These are phyloP conservation scores for Akanthomyces muscarius DNA, from an alignment of 2,329 filamentous ascomycete genomes.

Conservation along the genomic window DNA sequence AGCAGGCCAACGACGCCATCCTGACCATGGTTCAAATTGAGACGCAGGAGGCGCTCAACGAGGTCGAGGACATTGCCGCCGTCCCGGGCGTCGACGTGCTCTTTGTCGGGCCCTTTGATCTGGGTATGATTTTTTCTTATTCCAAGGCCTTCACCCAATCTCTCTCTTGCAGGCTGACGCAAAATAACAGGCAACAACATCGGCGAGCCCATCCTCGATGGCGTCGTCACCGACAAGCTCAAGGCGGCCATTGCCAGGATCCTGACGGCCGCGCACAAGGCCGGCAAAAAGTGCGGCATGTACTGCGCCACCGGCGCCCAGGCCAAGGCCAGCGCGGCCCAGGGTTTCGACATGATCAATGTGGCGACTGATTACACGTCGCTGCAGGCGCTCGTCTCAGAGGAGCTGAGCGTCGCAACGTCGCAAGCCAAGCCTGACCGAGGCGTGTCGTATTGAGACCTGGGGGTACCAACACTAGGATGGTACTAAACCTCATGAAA, in stretches of 20 bases:
- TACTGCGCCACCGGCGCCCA: slow-evolving; percentile 55
- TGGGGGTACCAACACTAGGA: too few relatives aligned
- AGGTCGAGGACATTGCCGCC: slow-evolving; percentile 58
- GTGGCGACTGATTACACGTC: slow-evolving; percentile 54
- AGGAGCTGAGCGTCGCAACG: slow-evolving; percentile 42
- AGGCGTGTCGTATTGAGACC: slow-evolving; percentile 39
- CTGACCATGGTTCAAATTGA: slow-evolving; percentile 67
- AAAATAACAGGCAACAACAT: slow-evolving; percentile 49
- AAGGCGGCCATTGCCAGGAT: slow-evolving; percentile 56
- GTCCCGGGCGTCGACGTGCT: slow-evolving; percentile 58
- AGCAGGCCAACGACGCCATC: slow-evolving; percentile 47
- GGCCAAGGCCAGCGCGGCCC: slow-evolving; percentile 49
- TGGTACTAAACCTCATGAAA: background rate
- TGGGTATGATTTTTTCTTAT: slow-evolving; percentile 36
- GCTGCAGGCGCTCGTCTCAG: slow-evolving; percentile 41
- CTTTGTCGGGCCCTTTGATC: slow-evolving; percentile 63
- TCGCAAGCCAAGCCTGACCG: slow-evolving; percentile 29
- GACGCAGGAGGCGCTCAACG: slow-evolving; percentile 57
- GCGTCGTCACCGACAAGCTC: slow-evolving; percentile 55
- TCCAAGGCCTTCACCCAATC: too few relatives aligned
- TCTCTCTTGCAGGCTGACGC: background rate
- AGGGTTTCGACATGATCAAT: slow-evolving; percentile 60
- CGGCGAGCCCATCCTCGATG: slow-evolving; percentile 57
- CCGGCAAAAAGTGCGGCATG: slow-evolving; percentile 64
- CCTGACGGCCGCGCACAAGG: slow-evolving; percentile 51